Base-by-base conservation (phyloP, 2,329 filamentous ascomycete genomes). In the Xylariaceae sp. region DNA sequence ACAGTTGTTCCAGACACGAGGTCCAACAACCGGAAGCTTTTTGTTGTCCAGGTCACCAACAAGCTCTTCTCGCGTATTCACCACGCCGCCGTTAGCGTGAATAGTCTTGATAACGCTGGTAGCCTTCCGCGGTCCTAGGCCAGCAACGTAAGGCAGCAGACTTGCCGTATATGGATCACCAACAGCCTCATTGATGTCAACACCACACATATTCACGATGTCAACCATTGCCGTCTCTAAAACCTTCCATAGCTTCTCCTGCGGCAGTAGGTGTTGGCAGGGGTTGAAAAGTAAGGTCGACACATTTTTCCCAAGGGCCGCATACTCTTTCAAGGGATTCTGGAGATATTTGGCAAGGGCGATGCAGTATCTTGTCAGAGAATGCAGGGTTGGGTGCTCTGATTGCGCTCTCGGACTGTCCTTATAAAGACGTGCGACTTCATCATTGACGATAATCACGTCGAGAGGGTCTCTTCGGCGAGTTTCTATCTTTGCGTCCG, bases 191-290 rank as follows among this genome's bases (percentile, higher is more conserved):
- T 96, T 95, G 61, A 98, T 86, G 59, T 97, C 88, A 29, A 98
- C 88, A 61, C 93, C 93, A 37, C 91, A 90, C 35, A 98, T 81
- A 64, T 98, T 98, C 56, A 98, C 93, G 78, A 95, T 95, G 64
- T 98, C 93, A 10, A 98, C 92, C 82, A 98, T 88, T 36, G 92
- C 89, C n/a, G 88, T 94, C 60, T 98, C 93, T 14, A 98, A 77
- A 49, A 89, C 82, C 64, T 88, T 90, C 51, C 85, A 72, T 32
- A 98, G 76, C 70, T 95, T 91, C 29, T 97, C 92, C 49, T 90
- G 81, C 0, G 91, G 86, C 12, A 98, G 76, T 22, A 96, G 79
- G 50, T 91, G 86, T 64, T 98, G 93, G 58, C 90, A 91, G 3
- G 88, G 82, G 57, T 96, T 90, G 67, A 96, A 96, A 17, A 83